Base-by-base conservation (phyloP, 1,284 basidiomycete genomes). In the Ganoderma lucidum region DNA sequence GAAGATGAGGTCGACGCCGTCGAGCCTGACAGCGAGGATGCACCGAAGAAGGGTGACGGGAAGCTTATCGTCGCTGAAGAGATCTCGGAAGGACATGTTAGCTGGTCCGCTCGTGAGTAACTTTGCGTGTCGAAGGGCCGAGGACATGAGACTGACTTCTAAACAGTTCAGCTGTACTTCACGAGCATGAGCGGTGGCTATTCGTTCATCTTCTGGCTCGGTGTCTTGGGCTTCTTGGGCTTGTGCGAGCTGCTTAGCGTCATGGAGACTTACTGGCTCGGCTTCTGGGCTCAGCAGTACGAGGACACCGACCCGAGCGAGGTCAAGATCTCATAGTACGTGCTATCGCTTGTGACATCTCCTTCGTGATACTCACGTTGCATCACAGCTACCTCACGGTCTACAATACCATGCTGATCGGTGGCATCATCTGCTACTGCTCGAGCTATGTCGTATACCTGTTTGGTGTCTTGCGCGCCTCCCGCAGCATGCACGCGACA, bases 31-130 rank as follows among this genome's bases (percentile, higher is more conserved):
- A 70, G 63, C 8, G 67, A 67, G 35, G 71, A 64, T 6, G 72
- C 73, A 64, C 44, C 64, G 15, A 78, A 78, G 66, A 79, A 79
- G 55, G 70, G 76, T 14, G 80, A 79, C 58, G 85, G 86, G 0
- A 86, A 87, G 73, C 78, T 90, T 2, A 81, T 89, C 51, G 80
- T 88, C 23, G 87, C 84, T 8, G 90, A 91, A 73, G 89, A 91
- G 77, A 83, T 89, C 64, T 83, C 85, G 2, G 81, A 85, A 66
- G 90, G 89, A 1, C 84, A 86, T 64, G 83, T 90, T n/a, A 82
- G 87, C 73, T 83, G 85, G 80, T 63, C 75, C 0, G 82, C 85
- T 14, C 69, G 83, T 83, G 68, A 63, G 79, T 75, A 37, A 28
- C 17, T 23, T 17, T 4, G 3, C 4, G 3, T 6, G 30, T 10